Conservation (phyloP, 2,329 filamentous ascomycete species). For the Hymenoscyphus infarciens region DNA sequence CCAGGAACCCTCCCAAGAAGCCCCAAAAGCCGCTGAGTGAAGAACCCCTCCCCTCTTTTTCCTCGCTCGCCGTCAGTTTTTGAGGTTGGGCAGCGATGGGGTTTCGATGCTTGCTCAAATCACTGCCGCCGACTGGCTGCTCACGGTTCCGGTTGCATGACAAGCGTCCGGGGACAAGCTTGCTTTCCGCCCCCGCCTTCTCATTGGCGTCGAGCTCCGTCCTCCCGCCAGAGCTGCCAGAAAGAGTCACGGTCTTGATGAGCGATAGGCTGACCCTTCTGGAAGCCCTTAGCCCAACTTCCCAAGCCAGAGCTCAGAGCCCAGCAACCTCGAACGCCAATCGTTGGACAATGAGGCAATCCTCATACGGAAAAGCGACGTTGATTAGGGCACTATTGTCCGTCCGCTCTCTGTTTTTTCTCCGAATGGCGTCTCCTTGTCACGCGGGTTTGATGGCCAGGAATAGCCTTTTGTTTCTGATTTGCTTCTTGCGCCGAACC, state of each 20-base stretch:
- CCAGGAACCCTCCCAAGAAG: neutral
- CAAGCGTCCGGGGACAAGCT: conserved; percentile 25
- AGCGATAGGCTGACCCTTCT: conserved; percentile 21
- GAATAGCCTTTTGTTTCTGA: conserved; percentile 9
- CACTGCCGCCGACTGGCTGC: conserved; percentile 26
- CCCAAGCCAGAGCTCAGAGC: neutral
- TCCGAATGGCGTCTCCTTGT: conserved; percentile 12
- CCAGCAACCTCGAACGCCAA: conserved; percentile 22
- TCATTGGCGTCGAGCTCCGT: conserved; percentile 22
- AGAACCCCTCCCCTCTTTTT: neutral
- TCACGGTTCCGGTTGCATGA: conserved; percentile 25
- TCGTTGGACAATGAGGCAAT: conserved; percentile 31
- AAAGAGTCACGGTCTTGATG: conserved; percentile 19
- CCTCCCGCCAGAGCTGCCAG: conserved; percentile 15
- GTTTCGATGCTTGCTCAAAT: conserved; percentile 13
- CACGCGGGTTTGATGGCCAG: conserved; percentile 17
- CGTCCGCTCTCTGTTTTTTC: neutral
- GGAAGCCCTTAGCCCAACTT: conserved; percentile 9
- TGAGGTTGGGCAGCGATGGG: conserved; percentile 25
- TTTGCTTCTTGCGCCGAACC: conserved; percentile 18
- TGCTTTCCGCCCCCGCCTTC: conserved; percentile 18
- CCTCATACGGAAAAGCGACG: conserved; percentile 9
- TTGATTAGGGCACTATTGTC: conserved; percentile 5
- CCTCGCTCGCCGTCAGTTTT: conserved; percentile 6
- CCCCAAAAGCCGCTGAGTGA: neutral